Percentiles rank a stretch among this genome's conserved stretches.
phyloP scores from a whole-genome alignment of 2,329 filamentous ascomycete species.

The Volutella citrinella region DNA sequence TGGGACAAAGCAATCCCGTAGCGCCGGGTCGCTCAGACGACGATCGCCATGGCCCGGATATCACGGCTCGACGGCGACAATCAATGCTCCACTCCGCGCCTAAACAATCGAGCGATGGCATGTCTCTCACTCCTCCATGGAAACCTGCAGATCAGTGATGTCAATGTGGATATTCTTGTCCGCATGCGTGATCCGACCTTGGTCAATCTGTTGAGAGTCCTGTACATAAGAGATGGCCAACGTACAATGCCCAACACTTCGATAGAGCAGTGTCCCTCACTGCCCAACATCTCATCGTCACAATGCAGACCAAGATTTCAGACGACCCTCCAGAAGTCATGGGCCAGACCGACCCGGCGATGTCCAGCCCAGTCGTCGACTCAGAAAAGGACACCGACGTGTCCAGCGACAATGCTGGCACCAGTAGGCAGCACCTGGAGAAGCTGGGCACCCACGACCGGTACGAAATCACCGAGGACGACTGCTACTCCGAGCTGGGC shows the following conservation, averaged over 20 bases:
- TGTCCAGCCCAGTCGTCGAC: background rate
- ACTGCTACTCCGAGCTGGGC: slow-evolving; percentile 65
- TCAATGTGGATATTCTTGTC: slow-evolving; percentile 17
- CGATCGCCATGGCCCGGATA: slow-evolving; percentile 16
- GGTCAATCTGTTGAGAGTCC: too few species aligned
- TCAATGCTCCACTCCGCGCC: slow-evolving; percentile 2
- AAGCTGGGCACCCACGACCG: slow-evolving; percentile 38
- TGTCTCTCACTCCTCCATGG: slow-evolving; percentile 10
- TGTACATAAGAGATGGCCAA: too few species aligned
- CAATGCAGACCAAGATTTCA: slow-evolving; percentile 34
- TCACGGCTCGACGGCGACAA: slow-evolving; percentile 6
- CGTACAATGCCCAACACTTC: too few species aligned
- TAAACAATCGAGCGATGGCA: slow-evolving; percentile 11
- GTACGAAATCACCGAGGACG: slow-evolving; percentile 49
- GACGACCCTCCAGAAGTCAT: slow-evolving; percentile 38
- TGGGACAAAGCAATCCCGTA: too few species aligned
- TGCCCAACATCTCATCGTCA: too few species aligned
- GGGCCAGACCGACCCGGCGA: slow-evolving; percentile 30
- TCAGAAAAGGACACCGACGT: slow-evolving; percentile 22
- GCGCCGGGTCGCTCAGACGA: too few species aligned
- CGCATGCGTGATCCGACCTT: slow-evolving; percentile 2
- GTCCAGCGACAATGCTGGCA: slow-evolving; percentile 12
- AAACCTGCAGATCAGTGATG: slow-evolving; percentile 16
- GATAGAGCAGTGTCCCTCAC: too few species aligned
- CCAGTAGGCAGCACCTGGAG: slow-evolving; percentile 23